A percentile compares a stretch with the other conserved stretches of the same genome.
Conservation (phyloP, 1,139 yeast species). For the Candida sojae region DNA sequence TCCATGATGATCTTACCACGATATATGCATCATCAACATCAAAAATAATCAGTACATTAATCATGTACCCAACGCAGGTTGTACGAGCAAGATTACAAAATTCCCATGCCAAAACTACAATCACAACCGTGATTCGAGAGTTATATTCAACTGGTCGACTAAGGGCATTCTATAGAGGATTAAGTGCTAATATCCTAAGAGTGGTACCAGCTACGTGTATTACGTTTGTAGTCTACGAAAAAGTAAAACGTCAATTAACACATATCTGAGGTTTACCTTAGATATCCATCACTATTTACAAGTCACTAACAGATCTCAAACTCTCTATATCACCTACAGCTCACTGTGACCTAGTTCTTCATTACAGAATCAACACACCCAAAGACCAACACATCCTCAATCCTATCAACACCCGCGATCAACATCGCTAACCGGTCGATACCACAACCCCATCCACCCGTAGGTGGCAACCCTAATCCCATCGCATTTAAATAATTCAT, state of each 20-base stretch:
- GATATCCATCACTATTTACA: too few species aligned
- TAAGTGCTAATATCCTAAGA: slow-evolving; percentile 58
- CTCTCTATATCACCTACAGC: too few species aligned
- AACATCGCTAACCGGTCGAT: slow-evolving; percentile 87
- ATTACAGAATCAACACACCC: slow-evolving; percentile 76
- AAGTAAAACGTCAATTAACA: slow-evolving; percentile 24
- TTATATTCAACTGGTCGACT: slow-evolving; percentile 49
- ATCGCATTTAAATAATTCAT: slow-evolving; percentile 67
- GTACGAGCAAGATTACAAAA: slow-evolving; percentile 77
- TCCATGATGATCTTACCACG: background rate
- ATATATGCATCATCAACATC: slow-evolving; percentile 66
- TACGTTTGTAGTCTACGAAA: slow-evolving; percentile 68
- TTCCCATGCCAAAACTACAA: slow-evolving; percentile 17
- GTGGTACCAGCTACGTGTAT: slow-evolving; percentile 77
- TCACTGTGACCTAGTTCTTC: slow-evolving; percentile 6
- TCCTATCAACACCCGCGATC: slow-evolving; percentile 61
- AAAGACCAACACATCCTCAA: slow-evolving; percentile 80
- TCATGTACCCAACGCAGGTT: slow-evolving; percentile 85
- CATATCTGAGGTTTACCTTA: too few species aligned
- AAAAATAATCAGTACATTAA: slow-evolving; percentile 65
- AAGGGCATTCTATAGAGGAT: slow-evolving; percentile 75
- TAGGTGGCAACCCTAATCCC: slow-evolving; percentile 96
- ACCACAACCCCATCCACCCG: slow-evolving; percentile 98
- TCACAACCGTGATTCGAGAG: slow-evolving; percentile 22
- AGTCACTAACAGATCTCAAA: too few species aligned